Conservation (phyloP, 306 rosid species). For the Prunus kanzakura region DNA sequence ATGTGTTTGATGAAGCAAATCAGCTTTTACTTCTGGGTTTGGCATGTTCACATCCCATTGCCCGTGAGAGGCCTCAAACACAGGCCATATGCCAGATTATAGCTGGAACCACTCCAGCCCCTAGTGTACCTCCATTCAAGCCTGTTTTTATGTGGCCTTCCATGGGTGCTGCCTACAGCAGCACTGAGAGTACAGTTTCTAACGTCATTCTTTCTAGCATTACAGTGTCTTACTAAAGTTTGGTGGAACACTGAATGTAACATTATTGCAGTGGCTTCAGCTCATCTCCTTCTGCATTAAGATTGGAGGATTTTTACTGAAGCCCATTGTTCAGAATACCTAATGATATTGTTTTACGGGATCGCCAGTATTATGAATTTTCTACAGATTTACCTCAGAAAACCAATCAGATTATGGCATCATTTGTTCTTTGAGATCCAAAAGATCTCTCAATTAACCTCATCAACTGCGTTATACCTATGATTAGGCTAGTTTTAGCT, state of each 20-base stretch:
- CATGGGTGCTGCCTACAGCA: conserved; percentile 15
- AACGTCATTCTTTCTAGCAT: conserved; percentile 13
- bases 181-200: conserved; percentile 17
- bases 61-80: conserved; percentile 41
- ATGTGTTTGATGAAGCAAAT: conserved; percentile 36
- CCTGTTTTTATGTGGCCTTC: conserved; percentile 52
- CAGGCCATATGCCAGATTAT: conserved; percentile 43
- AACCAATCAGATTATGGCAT: neutral
- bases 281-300: neutral
- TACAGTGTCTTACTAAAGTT: conserved; percentile 12
- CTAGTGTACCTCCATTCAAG: conserved; percentile 42
- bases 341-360: neutral
- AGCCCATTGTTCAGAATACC: neutral
- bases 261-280: neutral
- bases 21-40: conserved; percentile 45
- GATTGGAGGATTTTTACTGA: neutral
- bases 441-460: neutral
- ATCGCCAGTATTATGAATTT: neutral
- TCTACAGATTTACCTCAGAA: neutral
- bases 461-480: neutral
- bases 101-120: conserved; percentile 31
- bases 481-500: neutral
- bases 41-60: conserved; percentile 48
- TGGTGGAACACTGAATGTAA: neutral
- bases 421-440: neutral